phyloP scores from a whole-genome alignment of 225 moss, liverwort and hornwort species.

The Pleurozium schreberi region DNA sequence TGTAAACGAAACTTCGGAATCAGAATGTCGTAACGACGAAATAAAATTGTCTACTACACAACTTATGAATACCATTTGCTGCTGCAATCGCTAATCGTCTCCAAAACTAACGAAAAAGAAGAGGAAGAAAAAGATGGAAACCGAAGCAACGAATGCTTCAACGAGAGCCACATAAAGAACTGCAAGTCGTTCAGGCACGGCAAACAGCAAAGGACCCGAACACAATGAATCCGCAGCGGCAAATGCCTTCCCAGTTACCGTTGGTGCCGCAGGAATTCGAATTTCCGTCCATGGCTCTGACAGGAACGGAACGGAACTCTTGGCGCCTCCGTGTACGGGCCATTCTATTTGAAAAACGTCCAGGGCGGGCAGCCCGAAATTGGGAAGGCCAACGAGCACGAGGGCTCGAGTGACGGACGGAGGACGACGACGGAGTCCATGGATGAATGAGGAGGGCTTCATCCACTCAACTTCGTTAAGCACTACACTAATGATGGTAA shows the following conservation, averaged over 20 bases:
- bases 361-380: not conserved
- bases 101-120: not conserved
- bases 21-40: not conserved
- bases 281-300: not conserved
- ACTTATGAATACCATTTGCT: not conserved
- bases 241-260: not conserved
- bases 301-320: not conserved
- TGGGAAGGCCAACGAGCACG: not conserved
- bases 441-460: not conserved
- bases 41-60: not conserved
- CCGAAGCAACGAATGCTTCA: not conserved
- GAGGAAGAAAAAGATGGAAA: not conserved
- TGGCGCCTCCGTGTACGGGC: not conserved
- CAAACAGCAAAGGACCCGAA: no score
- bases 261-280: not conserved
- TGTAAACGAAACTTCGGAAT: not conserved
- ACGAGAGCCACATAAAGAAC: no score
- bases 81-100: not conserved
- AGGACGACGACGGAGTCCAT: no score
- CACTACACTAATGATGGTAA: no score
- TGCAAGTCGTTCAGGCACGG: not conserved
- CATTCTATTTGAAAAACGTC: not conserved
- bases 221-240: not conserved
- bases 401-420: no score
- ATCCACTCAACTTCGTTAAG: no score